These are phyloP conservation scores for Parasarocladium wereldwijsianum DNA, from an alignment of 2,329 filamentous ascomycete species.

Conservation along the genomic window DNA sequence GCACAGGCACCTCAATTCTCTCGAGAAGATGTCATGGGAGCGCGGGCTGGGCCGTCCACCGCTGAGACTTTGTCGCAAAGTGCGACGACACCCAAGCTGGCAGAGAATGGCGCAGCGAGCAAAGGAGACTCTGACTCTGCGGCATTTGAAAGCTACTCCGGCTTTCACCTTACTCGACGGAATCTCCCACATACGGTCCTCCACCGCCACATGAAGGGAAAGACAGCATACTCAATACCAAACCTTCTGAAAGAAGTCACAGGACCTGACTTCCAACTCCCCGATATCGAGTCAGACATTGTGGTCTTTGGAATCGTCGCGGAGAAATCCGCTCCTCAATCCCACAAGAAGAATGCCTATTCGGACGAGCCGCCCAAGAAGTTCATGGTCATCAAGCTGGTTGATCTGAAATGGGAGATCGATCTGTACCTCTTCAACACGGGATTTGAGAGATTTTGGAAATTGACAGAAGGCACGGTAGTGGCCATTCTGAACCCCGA, in stretches of 20 bases:
- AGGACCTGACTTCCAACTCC: conserved; percentile 66
- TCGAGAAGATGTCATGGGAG: conserved; percentile 43
- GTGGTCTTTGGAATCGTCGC: conserved; percentile 82
- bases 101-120: conserved; percentile 5
- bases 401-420: conserved; percentile 79
- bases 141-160: conserved; percentile 76
- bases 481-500: conserved; percentile 83
- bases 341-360: conserved; percentile 31
- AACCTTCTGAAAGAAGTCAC: conserved; percentile 72
- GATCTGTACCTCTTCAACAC: conserved; percentile 86
- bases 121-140: conserved; percentile 16
- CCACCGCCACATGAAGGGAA: conserved; percentile 61
- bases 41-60: conserved; percentile 5
- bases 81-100: conserved; percentile 23
- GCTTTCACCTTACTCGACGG: conserved; percentile 67
- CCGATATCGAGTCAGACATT: conserved; percentile 72
- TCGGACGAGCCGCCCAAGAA: conserved; percentile 52
- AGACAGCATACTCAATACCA: conserved; percentile 64
- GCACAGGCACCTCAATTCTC: conserved; percentile 38
- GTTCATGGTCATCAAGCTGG: conserved; percentile 84
- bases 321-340: conserved; percentile 69
- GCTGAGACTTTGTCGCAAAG: conserved; percentile 23
- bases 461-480: conserved; percentile 79
- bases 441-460: conserved; percentile 88
- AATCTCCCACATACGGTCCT: conserved; percentile 71